Conservation (phyloP, 495 filamentous ascomycete species). For the Hypomontagnella submonticulosa region DNA sequence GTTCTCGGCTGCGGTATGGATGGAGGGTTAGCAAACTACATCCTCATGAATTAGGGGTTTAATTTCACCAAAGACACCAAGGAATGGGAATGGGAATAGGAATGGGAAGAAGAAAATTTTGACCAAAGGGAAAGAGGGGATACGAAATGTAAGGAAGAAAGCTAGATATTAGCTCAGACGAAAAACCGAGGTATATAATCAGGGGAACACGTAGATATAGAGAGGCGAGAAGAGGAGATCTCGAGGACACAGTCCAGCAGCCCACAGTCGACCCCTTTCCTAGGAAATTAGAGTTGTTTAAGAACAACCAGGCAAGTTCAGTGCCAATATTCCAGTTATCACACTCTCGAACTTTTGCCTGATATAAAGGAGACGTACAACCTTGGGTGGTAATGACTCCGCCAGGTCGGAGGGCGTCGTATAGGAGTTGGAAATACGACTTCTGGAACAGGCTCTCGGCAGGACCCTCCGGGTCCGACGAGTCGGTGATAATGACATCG, state of each 20-base stretch:
- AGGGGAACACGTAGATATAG: slow-evolving; percentile 7
- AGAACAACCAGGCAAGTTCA: slow-evolving; percentile 47
- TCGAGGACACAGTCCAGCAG: slow-evolving; percentile 32
- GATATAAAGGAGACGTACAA: slow-evolving; percentile 87
- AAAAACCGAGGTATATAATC: slow-evolving; percentile 1
- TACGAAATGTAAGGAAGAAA: neutral
- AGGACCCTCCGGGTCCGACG: slow-evolving; percentile 95
- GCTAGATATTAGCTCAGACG: slow-evolving; percentile 8
- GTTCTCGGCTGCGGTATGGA: slow-evolving; percentile 81
- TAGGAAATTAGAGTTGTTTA: slow-evolving; percentile 34
- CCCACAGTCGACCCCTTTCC: slow-evolving; percentile 40
- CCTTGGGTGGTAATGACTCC: slow-evolving; percentile 99
- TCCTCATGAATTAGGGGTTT: slow-evolving; percentile 6
- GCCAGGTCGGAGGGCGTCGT: slow-evolving; percentile 88
- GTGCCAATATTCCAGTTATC: slow-evolving; percentile 39
- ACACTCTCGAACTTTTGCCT: slow-evolving; percentile 43
- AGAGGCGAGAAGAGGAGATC: slow-evolving; percentile 38
- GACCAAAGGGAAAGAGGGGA: neutral
- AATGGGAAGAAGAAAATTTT: slow-evolving; percentile 4
- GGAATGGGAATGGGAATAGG: neutral
- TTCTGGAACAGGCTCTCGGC: slow-evolving; percentile 98
- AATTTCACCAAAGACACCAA: neutral
- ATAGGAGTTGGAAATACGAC: slow-evolving; percentile 94
- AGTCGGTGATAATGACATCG: slow-evolving; percentile 99
- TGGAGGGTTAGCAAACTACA: slow-evolving; percentile 20